phyloP scores from a whole-genome alignment of 2,329 filamentous ascomycete genomes.

The Juglanconis juglandina region DNA sequence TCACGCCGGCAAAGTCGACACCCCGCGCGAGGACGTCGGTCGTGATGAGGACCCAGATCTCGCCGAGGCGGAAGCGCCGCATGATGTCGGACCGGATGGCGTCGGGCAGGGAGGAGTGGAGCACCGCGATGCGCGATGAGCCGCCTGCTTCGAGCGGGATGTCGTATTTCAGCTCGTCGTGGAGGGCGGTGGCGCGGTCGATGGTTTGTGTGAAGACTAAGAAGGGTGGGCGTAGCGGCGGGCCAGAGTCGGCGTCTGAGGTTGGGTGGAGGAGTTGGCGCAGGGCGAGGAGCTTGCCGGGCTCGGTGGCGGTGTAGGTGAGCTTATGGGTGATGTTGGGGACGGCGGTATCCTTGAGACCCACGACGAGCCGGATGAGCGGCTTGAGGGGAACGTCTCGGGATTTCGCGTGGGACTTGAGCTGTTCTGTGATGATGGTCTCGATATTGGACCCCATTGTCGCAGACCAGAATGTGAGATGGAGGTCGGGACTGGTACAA shows the following conservation, averaged over 20 bases:
- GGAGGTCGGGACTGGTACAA: constrained; percentile 67
- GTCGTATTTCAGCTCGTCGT: constrained; percentile 89
- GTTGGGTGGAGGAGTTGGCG: constrained; percentile 83
- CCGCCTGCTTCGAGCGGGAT: constrained; percentile 87
- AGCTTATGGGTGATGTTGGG: constrained; percentile 89
- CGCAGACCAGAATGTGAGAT: constrained; percentile 86
- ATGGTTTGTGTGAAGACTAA: constrained; percentile 97
- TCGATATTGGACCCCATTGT: constrained; percentile 96
- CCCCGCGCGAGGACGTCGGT: constrained; percentile 90
- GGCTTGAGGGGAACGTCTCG: constrained; percentile 40
- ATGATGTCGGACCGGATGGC: constrained; percentile 75
- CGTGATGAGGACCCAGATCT: constrained; percentile 95
- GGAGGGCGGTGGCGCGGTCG: constrained; percentile 78
- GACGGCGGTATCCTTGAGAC: constrained; percentile 90
- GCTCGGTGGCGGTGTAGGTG: constrained; percentile 86
- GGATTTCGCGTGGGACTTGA: constrained; percentile 49
- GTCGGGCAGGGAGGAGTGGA: constrained; percentile 83
- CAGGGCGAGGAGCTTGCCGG: constrained; percentile 87
- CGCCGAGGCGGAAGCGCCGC: constrained; percentile 82
- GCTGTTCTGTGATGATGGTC: constrained; percentile 66
- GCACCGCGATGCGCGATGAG: constrained; percentile 76
- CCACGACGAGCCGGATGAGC: constrained; percentile 84
- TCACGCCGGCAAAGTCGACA: constrained; percentile 91
- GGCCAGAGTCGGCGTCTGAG: constrained; percentile 50
- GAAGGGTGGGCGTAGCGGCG: constrained; percentile 77